Evolutionary conservation across 2,329 filamentous ascomycete genomes (phyloP).

Genomic region (Pseudodiploospora longispora): DNA sequence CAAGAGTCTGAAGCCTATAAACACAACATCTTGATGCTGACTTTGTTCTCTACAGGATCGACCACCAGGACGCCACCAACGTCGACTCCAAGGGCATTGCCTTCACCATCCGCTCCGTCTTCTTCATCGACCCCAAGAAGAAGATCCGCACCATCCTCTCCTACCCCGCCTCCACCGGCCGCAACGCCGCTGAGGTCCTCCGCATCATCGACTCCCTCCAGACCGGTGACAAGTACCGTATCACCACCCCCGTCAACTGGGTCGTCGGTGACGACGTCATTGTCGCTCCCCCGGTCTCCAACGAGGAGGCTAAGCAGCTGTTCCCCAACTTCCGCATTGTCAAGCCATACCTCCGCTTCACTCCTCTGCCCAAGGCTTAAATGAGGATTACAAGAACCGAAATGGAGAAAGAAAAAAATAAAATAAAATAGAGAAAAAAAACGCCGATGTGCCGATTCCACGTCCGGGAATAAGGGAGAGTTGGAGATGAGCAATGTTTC

Average conservation of each 20-base stretch:
- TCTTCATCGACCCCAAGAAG: slow-evolving; percentile 90
- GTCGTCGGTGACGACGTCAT: slow-evolving; percentile 84
- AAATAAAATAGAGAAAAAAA: background rate
- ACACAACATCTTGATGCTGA: slow-evolving; percentile 3
- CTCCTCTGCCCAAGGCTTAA: slow-evolving; percentile 51
- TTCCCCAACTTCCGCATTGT: slow-evolving; percentile 69
- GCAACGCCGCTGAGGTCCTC: slow-evolving; percentile 72
- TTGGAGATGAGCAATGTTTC: background rate
- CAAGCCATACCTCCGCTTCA: slow-evolving; percentile 70
- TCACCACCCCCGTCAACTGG: slow-evolving; percentile 91
- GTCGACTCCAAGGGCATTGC: slow-evolving; percentile 76
- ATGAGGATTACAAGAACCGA: slow-evolving; percentile 2
- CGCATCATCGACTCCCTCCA: slow-evolving; percentile 73
- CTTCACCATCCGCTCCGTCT: slow-evolving; percentile 91
- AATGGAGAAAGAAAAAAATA: background rate
- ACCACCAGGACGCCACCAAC: slow-evolving; percentile 74
- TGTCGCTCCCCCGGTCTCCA: slow-evolving; percentile 73
- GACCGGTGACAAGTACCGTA: slow-evolving; percentile 77
- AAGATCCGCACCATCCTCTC: slow-evolving; percentile 87
- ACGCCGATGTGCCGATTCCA: no score
- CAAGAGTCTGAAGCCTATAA: background rate
- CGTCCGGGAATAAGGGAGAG: background rate
- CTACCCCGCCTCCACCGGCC: slow-evolving; percentile 85
- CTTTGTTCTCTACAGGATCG: slow-evolving; percentile 43
- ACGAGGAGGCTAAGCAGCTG: slow-evolving; percentile 77